Evolutionary conservation across 345 rosid species (phyloP).

Genomic region (Murraya koenigii): DNA sequence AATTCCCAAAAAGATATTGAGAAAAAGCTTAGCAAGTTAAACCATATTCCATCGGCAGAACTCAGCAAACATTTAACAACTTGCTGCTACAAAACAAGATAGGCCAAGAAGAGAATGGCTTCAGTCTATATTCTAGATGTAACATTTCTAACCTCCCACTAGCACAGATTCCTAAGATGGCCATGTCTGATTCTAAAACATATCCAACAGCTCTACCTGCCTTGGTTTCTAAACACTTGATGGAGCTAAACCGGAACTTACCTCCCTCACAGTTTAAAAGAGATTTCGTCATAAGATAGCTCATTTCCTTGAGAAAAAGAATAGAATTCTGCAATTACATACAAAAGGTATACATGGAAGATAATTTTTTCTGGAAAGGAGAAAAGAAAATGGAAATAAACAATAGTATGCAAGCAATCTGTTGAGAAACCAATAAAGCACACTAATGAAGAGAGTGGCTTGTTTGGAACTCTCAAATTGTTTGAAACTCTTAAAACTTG

Average conservation of each 20-base stretch:
- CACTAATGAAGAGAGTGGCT: background rate
- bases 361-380: background rate
- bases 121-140: background rate
- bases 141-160: background rate
- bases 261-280: background rate
- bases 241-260: background rate
- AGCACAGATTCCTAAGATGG: background rate
- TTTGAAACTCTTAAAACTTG: no score
- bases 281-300: background rate
- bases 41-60: background rate
- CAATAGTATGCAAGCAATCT: background rate
- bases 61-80: background rate
- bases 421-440: background rate
- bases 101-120: background rate
- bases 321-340: background rate
- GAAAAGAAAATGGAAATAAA: background rate
- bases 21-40: background rate
- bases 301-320: background rate
- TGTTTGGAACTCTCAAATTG: background rate
- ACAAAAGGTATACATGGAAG: background rate
- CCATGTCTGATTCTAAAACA: background rate
- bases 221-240: background rate
- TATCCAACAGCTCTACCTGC: background rate
- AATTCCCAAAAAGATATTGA: background rate
- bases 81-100: background rate